Evolutionary conservation across 2,329 filamentous ascomycete species (phyloP).

Genomic region (Atkinsonella texensis): DNA sequence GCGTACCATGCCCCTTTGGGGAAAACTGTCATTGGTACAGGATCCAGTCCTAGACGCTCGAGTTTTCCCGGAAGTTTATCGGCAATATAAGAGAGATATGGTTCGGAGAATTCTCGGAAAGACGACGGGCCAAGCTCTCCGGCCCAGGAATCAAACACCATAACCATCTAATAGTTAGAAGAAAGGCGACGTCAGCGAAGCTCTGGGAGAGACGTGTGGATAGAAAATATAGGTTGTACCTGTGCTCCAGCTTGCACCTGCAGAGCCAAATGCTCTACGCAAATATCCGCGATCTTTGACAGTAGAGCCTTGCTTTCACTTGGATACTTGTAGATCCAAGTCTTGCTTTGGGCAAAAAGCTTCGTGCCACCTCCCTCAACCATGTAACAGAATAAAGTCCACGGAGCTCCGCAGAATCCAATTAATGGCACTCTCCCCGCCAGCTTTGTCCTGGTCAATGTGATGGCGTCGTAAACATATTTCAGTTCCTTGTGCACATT

Average conservation of each 20-base stretch:
- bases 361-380: conserved; percentile 95
- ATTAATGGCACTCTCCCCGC: conserved; percentile 82
- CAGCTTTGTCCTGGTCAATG: conserved; percentile 77
- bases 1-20: conserved; percentile 97
- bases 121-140: conserved; percentile 77
- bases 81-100: conserved; percentile 77
- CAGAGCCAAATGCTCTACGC: conserved; percentile 84
- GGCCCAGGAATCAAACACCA: conserved; percentile 98
- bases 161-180: conserved; percentile 51
- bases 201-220: neutral
- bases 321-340: conserved; percentile 87
- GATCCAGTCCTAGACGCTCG: conserved; percentile 60
- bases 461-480: conserved; percentile 95
- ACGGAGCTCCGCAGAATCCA: conserved; percentile 93
- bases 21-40: conserved; percentile 94
- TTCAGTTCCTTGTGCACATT: conserved; percentile 74
- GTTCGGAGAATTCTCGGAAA: conserved; percentile 76
- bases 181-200: neutral
- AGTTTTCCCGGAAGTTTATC: conserved; percentile 65
- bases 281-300: conserved; percentile 86
- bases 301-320: conserved; percentile 69
- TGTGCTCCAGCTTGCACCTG: conserved; percentile 92
- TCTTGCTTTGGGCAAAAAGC: conserved; percentile 88
- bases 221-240: conserved; percentile 29
- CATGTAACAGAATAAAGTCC: conserved; percentile 98